Evolutionary conservation across 805 yeast species (phyloP).

Genomic region (Candida coquimbonensis): DNA sequence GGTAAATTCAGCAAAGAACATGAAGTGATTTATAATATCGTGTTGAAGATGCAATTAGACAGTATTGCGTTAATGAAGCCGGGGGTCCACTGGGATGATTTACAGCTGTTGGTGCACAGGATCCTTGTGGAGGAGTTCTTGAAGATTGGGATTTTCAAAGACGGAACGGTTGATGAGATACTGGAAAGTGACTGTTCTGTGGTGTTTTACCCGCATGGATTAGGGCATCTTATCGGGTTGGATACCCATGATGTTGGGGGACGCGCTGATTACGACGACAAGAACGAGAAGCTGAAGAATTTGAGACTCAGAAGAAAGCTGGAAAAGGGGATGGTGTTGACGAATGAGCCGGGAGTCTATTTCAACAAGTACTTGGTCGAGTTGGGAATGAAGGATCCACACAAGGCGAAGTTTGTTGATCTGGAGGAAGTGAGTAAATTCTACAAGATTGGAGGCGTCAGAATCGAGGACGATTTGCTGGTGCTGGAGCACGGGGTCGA

Average conservation of each 20-base stretch:
- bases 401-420: conserved; percentile 39
- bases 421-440: conserved; percentile 63
- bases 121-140: conserved; percentile 67
- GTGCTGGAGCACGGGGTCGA: conserved; percentile 74
- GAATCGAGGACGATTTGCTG: conserved; percentile 89
- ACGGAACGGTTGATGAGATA: conserved; percentile 55
- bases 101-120: conserved; percentile 75
- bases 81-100: conserved; percentile 78
- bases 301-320: conserved; percentile 75
- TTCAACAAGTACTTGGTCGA: conserved; percentile 79
- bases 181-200: conserved; percentile 64
- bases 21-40: conserved; percentile 71
- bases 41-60: conserved; percentile 70
- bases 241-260: conserved; percentile 98
- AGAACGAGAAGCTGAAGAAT: conserved; percentile 67
- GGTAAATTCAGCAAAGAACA: conserved; percentile 91
- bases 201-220: conserved; percentile 89
- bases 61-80: conserved; percentile 73
- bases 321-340: conserved; percentile 73
- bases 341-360: conserved; percentile 93
- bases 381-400: conserved; percentile 43
- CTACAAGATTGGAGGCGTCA: conserved; percentile 91
- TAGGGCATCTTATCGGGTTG: conserved; percentile 90
- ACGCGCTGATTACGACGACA: conserved; percentile 74
- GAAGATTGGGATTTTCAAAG: conserved; percentile 68